A percentile compares a stretch with the other conserved stretches of the same genome.
Conservation (phyloP, 805 yeast genomes). For the Sporopachydermia lactativora region DNA sequence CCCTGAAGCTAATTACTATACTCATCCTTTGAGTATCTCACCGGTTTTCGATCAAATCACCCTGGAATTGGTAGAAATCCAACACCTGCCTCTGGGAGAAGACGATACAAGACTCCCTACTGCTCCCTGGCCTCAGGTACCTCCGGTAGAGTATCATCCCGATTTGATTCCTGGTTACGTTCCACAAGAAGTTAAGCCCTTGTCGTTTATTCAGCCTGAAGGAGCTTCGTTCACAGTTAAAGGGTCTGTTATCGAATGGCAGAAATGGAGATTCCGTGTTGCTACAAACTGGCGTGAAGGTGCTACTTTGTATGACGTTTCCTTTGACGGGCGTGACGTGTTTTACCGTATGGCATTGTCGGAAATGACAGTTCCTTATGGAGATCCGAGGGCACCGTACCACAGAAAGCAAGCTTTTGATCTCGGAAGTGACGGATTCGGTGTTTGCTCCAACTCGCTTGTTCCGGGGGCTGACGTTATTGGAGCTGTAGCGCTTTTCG, state of each 20-base stretch:
- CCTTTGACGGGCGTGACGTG: conserved; percentile 61
- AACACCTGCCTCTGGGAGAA: conserved; percentile 55
- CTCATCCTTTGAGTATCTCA: conserved; percentile 58
- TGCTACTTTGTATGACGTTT: conserved; percentile 58
- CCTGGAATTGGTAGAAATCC: conserved; percentile 52
- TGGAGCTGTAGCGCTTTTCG: conserved; percentile 64
- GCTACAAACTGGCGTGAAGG: conserved; percentile 85
- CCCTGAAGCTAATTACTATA: conserved; percentile 61
- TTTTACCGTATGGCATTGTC: conserved; percentile 65
- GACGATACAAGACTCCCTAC: conserved; percentile 45
- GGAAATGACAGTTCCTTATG: conserved; percentile 84
- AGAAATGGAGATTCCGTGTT: conserved; percentile 62
- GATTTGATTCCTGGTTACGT: conserved; percentile 45
- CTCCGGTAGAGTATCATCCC: conserved; percentile 59
- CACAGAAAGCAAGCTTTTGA: conserved; percentile 83
- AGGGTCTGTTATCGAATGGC: conserved; percentile 63
- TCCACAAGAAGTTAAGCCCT: conserved; percentile 46
- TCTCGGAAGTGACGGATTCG: conserved; percentile 77
- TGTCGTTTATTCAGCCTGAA: conserved; percentile 62
- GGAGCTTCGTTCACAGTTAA: conserved; percentile 67
- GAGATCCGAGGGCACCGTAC: conserved; percentile 72
- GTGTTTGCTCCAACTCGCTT: conserved; percentile 54
- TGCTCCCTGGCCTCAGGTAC: conserved; percentile 43
- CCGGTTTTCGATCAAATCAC: conserved; percentile 57
- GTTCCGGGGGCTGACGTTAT: conserved; percentile 71